phyloP scores from a whole-genome alignment of 306 rosid species.

The Cucurbita moschata region DNA sequence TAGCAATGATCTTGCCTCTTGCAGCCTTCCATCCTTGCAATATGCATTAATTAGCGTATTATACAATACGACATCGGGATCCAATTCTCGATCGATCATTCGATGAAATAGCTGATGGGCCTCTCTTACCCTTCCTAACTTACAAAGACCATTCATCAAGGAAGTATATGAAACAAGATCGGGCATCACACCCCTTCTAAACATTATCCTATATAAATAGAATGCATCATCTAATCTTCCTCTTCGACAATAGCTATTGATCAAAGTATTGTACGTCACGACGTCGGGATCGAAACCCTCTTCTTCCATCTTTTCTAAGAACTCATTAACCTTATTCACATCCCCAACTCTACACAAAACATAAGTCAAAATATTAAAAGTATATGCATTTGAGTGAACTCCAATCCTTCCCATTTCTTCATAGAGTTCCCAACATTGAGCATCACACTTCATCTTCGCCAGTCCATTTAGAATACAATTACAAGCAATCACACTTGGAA shows the following conservation, averaged over 20 bases:
- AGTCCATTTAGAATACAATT: slow-evolving; percentile 54
- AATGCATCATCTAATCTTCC: slow-evolving; percentile 67
- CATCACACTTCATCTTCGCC: slow-evolving; percentile 30
- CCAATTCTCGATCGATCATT: slow-evolving; percentile 60
- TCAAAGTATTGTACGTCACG: slow-evolving; percentile 63
- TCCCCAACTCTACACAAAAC: slow-evolving; percentile 57
- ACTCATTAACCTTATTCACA: slow-evolving; percentile 51
- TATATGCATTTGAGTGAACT: slow-evolving; percentile 53
- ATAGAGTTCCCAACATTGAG: slow-evolving; percentile 66
- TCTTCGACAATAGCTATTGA: slow-evolving; percentile 61
- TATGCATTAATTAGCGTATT: slow-evolving; percentile 67
- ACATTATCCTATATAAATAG: slow-evolving; percentile 69
- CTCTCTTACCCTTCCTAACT: slow-evolving; percentile 46
- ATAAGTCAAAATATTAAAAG: slow-evolving; percentile 65
- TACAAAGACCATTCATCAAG: slow-evolving; percentile 80
- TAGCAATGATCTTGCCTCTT: slow-evolving; percentile 38
- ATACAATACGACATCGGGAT: slow-evolving; percentile 45
- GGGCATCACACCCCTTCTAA: slow-evolving; percentile 56
- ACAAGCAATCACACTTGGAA: slow-evolving; percentile 58
- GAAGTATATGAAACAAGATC: slow-evolving; percentile 58
- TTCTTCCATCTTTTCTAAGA: slow-evolving; percentile 81
- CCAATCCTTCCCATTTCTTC: slow-evolving; percentile 81
- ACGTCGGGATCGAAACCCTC: slow-evolving; percentile 81
- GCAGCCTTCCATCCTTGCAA: slow-evolving; percentile 45
- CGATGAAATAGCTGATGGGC: slow-evolving; percentile 87